Evolutionary conservation across 306 rosid genomes (phyloP), one percentile per base, ranked within the genome.

Genomic region (Gastrolobium bilobum): DNA sequence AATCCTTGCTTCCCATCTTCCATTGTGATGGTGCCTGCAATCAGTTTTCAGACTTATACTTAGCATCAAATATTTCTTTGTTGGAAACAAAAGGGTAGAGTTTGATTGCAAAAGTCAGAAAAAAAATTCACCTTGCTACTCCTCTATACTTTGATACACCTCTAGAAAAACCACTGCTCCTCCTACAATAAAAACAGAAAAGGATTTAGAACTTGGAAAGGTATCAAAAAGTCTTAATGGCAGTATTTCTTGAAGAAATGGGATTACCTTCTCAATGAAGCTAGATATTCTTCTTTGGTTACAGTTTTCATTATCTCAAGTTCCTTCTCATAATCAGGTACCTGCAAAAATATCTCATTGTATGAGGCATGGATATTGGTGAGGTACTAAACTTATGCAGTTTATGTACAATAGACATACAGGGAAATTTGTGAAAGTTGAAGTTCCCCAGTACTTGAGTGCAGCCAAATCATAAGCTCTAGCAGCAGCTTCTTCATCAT

Each of bases 1-100:
- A 34, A 92, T 94, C 84, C 97, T 88, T 82, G 98, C 98, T 80
- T 94, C 97, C 97, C 98, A 94, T 89, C 97, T 92, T 43, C 97
- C 97, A 77, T 92, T 94, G 71, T 94, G 97, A 86, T 93, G 98
- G 72, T 91, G 98, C 86, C 98, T 93, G 85, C 71, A 71, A 10
- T 47, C 8, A 46, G 1, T 35, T 75, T 67, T 47, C 83, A 81
- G 30, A 46, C 20, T 66, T 44, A 71, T 20, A 82, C 61, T 79
- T 33, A 77, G 77, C 29, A 42, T 64, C 62, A 42, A 7, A 35
- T 14, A 9, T 40, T 31, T 73, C 7, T 38, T 33, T 72, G 37
- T 35, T 66, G n/a, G 57, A 13, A 52, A 40, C 33, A 43, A 48
- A 74, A 73, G n/a, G n/a, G 6, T 37, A 31, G 20, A 35, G 33